Evolutionary conservation across 192 early-diverging fungal genomes (phyloP).

Genomic region (Umbelopsis sp.): DNA sequence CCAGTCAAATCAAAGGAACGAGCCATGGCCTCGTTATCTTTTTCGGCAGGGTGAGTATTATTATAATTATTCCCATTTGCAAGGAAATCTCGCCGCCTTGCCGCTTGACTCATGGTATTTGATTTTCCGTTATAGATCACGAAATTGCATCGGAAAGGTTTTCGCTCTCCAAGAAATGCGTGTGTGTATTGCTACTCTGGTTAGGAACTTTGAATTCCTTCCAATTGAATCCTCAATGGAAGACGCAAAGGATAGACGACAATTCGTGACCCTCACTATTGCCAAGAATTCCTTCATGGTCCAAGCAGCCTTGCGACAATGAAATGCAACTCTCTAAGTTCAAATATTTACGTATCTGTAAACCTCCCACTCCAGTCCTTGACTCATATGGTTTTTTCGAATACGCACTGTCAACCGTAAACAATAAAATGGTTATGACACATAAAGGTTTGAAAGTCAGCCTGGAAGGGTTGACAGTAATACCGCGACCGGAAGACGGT

Average conservation of each 20-base stretch:
- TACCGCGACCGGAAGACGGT: neutral
- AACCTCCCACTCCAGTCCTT: neutral
- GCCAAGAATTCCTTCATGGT: constrained; percentile 19
- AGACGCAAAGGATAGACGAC: constrained; percentile 51
- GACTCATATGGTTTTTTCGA: too few relatives aligned
- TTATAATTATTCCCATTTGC: neutral
- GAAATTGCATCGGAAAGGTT: constrained; percentile 56
- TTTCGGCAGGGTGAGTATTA: neutral
- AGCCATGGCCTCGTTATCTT: neutral
- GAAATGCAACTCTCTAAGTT: neutral
- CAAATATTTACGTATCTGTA: neutral
- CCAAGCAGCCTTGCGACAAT: neutral
- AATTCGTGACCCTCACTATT: constrained; percentile 29
- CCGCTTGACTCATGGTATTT: too few relatives aligned
- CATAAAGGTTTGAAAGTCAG: too few relatives aligned
- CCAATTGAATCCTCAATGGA: constrained; percentile 61
- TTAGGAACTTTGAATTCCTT: constrained; percentile 46
- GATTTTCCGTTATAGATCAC: constrained; percentile 19
- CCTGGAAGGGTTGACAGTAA: too few relatives aligned
- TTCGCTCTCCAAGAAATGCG: constrained; percentile 56
- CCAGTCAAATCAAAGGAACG: neutral
- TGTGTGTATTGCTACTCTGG: constrained; percentile 43
- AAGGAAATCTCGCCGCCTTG: neutral
- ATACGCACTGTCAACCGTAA: too few relatives aligned
- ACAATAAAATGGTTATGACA: too few relatives aligned